Evolutionary conservation across 2,329 filamentous ascomycete species (phyloP), one percentile per base, ranked within the genome.

Genomic region (Truncatella angustata): DNA sequence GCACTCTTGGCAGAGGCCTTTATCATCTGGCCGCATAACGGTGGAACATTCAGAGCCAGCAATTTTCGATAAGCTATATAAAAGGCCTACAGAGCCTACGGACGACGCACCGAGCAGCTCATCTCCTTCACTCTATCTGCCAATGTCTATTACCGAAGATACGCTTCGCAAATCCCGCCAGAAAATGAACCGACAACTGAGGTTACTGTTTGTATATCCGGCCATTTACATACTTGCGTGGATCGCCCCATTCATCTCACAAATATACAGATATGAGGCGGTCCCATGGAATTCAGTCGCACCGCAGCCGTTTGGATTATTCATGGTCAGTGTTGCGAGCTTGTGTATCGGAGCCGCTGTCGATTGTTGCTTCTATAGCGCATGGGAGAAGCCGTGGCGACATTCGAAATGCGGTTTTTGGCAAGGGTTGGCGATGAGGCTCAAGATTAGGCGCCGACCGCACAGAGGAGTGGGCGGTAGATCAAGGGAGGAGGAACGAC

Each of bases 151-250:
- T 5, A 65, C 62, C 0, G 63, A 66, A 2, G 63, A 63, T 2
- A 60, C 67, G 44, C 65, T 72, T 59, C 66, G 55, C 2, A 60
- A 59, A 16, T 63, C 78, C 7, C 77, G 83, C 11, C 71, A 77
- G 14, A 80, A 79, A 53, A 85, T 89, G 53, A 78, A 81, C 40
- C 80, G 85, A 9, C 87, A 91, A 61, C 76, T 91, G 2, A 81
- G 86, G 28, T 79, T 87, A 26, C 75, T 91, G 16, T 90, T 92
- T 68, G 82, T 91, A 44, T 93, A 93, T 65, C 89, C 89, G 0
- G 65, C 86, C 16, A 79, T 88, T 4, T 92, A 93, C 67, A 75
- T 88, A 18, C 67, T 82, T 4, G 81, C 90, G 58, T 93, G 89
- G 89, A 70, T 87, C 3, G 70, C 88, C 6, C 88, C 89, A 0